These are phyloP conservation scores for Phytophthora nicotianae DNA, from an alignment of 352 stramenopile species.

Conservation along the genomic window DNA sequence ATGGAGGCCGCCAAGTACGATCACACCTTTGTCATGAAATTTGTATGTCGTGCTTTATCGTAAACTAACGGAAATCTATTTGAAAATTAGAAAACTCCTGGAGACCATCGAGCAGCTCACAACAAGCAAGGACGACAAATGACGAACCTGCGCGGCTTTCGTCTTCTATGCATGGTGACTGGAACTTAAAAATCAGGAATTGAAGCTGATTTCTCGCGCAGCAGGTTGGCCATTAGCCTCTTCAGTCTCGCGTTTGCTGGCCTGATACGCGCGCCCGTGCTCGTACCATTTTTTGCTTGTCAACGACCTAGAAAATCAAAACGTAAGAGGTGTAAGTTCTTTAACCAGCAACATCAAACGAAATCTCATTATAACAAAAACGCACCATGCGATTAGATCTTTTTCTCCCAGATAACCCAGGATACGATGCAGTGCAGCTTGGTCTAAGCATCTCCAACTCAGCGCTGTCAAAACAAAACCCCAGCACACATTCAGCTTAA, in stretches of 20 bases:
- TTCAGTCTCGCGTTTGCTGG: constrained; percentile 18
- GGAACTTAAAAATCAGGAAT: background rate
- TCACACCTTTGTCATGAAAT: background rate
- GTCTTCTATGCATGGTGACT: background rate
- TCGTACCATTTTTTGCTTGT: constrained; percentile 52
- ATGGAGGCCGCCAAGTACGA: constrained; percentile 51
- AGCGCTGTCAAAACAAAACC: constrained; percentile 36
- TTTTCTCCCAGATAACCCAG: constrained; percentile 34
- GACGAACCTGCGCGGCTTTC: background rate
- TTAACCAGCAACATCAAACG: no score
- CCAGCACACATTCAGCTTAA: background rate
- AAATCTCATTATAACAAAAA: background rate
- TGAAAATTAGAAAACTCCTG: constrained; percentile 40
- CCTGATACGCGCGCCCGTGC: constrained; percentile 33
- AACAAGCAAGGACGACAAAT: constrained; percentile 17
- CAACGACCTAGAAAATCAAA: constrained; percentile 39
- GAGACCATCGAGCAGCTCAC: constrained; percentile 49
- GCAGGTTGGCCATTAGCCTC: constrained; percentile 19
- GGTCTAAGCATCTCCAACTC: constrained; percentile 55
- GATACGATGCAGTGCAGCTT: constrained; percentile 33
- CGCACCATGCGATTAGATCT: constrained; percentile 47
- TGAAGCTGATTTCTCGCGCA: constrained; percentile 9
- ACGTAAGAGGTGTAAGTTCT: constrained; percentile 1
- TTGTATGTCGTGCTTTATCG: constrained; percentile 2
- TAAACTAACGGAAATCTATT: constrained; percentile 32